phyloP scores from a whole-genome alignment of 805 yeast species.

The Saccharomycopsis vini region DNA sequence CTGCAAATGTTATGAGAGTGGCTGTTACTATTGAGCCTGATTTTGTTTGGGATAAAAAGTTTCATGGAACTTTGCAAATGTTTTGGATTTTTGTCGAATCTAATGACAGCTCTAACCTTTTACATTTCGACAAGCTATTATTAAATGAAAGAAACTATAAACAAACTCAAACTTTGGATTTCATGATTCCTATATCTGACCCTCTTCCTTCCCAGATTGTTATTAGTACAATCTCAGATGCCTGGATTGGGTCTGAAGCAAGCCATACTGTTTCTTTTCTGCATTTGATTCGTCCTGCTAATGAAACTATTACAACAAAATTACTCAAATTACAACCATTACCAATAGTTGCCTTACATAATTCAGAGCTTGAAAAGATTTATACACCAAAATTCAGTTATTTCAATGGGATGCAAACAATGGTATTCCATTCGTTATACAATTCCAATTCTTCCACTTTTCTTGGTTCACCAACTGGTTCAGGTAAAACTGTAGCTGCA shows the following conservation, averaged over 20 bases:
- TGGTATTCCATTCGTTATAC: conserved; percentile 86
- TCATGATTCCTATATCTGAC: conserved; percentile 84
- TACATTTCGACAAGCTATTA: conserved; percentile 78
- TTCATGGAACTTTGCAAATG: conserved; percentile 76
- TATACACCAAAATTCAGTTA: conserved; percentile 64
- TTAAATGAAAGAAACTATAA: conserved; percentile 49
- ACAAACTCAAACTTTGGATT: conserved; percentile 64
- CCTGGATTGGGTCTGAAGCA: conserved; percentile 84
- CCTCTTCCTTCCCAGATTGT: conserved; percentile 87
- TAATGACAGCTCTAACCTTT: conserved; percentile 49
- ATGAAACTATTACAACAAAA: conserved; percentile 78
- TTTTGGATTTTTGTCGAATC: conserved; percentile 93
- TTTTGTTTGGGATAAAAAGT: conserved; percentile 74
- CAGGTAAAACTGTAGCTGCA: conserved; percentile 96
- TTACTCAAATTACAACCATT: conserved; percentile 75
- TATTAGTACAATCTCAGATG: conserved; percentile 70
- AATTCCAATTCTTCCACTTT: conserved; percentile 71
- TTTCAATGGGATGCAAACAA: conserved; percentile 98
- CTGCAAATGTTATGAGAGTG: conserved; percentile 76
- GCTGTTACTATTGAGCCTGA: conserved; percentile 64
- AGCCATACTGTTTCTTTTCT: conserved; percentile 76
- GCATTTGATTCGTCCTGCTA: conserved; percentile 80
- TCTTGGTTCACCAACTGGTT: conserved; percentile 97
- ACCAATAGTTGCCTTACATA: conserved; percentile 72
- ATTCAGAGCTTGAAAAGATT: conserved; percentile 55